Percentiles rank a stretch among this genome's conserved stretches.
These are phyloP conservation scores for Penicillium sp. DNA, from an alignment of 2,329 filamentous ascomycete genomes.

Conservation along the genomic window DNA sequence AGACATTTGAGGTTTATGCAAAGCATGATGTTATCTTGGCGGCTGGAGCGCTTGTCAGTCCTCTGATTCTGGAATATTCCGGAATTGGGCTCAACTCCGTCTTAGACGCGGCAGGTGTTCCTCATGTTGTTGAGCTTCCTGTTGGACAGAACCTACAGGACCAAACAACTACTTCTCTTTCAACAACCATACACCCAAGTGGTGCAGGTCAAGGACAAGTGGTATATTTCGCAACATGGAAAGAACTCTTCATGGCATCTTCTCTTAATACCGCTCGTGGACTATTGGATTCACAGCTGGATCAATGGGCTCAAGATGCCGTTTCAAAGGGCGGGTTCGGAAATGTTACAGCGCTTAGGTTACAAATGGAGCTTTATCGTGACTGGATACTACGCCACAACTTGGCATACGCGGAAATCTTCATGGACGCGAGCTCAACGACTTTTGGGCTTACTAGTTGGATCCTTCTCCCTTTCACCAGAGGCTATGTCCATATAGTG, in stretches of 20 bases:
- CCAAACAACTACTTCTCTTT: background rate
- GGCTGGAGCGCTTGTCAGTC: background rate
- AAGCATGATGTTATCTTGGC: background rate
- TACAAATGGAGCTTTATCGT: conserved; percentile 1
- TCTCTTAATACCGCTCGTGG: background rate
- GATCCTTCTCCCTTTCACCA: background rate
- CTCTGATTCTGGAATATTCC: background rate
- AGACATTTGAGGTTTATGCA: background rate
- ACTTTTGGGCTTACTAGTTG: background rate
- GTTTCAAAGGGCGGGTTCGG: background rate
- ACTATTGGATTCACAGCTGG: background rate
- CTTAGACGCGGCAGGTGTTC: background rate
- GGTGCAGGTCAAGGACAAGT: background rate
- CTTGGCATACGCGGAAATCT: background rate
- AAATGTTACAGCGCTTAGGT: background rate
- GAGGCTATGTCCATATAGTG: background rate
- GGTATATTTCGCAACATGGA: background rate
- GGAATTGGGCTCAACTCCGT: background rate
- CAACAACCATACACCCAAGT: background rate
- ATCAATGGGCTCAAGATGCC: background rate
- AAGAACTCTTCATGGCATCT: background rate
- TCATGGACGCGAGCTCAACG: background rate
- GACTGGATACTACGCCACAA: background rate
- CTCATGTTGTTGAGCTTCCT: background rate
- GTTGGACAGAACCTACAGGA: conserved; percentile 1